A percentile compares a stretch with the other conserved stretches of the same genome.
Conservation (phyloP, 106 monocot species). For the Narthecium ossifragum region DNA sequence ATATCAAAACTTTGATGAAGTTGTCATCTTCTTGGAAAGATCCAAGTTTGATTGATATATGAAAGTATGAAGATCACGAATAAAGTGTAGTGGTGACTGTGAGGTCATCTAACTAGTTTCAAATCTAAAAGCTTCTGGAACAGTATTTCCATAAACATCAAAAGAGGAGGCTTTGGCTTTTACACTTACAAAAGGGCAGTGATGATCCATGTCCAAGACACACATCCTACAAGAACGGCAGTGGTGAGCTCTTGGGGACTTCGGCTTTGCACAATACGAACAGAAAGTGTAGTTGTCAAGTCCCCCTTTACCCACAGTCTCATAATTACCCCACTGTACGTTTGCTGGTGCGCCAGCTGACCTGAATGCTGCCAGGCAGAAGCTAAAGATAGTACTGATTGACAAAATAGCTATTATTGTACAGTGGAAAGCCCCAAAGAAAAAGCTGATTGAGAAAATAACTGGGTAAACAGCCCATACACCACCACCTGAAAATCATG, state of each 20-base stretch:
- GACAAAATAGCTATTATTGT: conserved; percentile 49
- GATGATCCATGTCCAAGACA: conserved; percentile 97
- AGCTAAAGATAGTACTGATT: conserved; percentile 50
- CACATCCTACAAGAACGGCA: conserved; percentile 87
- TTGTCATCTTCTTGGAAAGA: too few species aligned
- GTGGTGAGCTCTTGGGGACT: conserved; percentile 89
- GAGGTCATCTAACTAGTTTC: too few species aligned
- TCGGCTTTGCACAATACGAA: conserved; percentile 71
- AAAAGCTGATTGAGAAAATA: conserved; percentile 64
- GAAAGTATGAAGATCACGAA: too few species aligned
- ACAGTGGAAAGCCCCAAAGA: conserved; percentile 67
- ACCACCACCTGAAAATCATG: conserved; percentile 58
- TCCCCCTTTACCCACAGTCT: conserved; percentile 48
- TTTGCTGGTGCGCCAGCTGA: conserved; percentile 52
- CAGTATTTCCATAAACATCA: too few species aligned
- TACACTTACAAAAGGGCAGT: conserved; percentile 93
- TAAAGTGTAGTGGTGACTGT: too few species aligned
- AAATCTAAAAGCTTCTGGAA: too few species aligned
- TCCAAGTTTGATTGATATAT: too few species aligned
- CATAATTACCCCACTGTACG: conserved; percentile 74
- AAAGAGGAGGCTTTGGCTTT: too few species aligned
- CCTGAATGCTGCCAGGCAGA: conserved; percentile 56
- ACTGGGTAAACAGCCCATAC: conserved; percentile 79
- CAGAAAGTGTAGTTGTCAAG: conserved; percentile 83
- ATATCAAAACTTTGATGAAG: too few species aligned